phyloP scores from a whole-genome alignment of 306 rosid species.

The Prinsepia uniflora region DNA sequence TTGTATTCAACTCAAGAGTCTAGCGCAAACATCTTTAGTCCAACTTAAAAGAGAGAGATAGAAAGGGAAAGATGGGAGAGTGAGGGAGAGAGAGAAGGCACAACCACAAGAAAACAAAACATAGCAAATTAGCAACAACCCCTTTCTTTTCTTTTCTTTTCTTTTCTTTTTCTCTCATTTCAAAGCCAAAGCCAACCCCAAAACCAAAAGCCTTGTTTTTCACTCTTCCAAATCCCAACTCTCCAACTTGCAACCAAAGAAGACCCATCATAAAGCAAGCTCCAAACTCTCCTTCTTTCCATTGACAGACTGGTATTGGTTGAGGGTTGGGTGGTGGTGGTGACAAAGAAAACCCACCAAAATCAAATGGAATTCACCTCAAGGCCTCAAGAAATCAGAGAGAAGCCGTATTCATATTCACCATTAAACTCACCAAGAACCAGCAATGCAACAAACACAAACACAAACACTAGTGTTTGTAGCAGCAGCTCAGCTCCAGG shows the following conservation, averaged over 20 bases:
- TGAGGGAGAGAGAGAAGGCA: constrained; percentile 14
- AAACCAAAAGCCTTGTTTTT: constrained; percentile 46
- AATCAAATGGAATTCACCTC: constrained; percentile 58
- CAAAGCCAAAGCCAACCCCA: not conserved
- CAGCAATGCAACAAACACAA: constrained; percentile 22
- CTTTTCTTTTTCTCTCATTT: constrained; percentile 17
- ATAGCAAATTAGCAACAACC: constrained; percentile 36
- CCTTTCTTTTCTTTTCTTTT: not conserved
- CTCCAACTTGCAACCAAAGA: constrained; percentile 28
- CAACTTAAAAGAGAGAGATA: not conserved
- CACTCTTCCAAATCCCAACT: constrained; percentile 38
- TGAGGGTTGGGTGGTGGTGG: not conserved
- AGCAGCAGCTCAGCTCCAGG: constrained; percentile 34
- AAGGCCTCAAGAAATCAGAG: constrained; percentile 48
- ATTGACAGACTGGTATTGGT: not conserved
- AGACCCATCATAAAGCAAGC: constrained; percentile 12
- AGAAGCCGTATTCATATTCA: constrained; percentile 38
- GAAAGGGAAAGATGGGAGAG: constrained; percentile 4
- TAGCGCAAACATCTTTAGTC: not conserved
- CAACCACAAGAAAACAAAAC: constrained; percentile 36
- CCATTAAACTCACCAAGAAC: constrained; percentile 60
- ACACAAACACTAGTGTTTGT: constrained; percentile 3
- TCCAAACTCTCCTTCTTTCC: not conserved
- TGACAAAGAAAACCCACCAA: constrained; percentile 27
- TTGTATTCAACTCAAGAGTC: no score